A percentile compares a stretch with the other conserved stretches of the same genome.
Evolutionary conservation across 2,329 filamentous ascomycete genomes (phyloP).

Genomic region (Colletotrichum agaves): DNA sequence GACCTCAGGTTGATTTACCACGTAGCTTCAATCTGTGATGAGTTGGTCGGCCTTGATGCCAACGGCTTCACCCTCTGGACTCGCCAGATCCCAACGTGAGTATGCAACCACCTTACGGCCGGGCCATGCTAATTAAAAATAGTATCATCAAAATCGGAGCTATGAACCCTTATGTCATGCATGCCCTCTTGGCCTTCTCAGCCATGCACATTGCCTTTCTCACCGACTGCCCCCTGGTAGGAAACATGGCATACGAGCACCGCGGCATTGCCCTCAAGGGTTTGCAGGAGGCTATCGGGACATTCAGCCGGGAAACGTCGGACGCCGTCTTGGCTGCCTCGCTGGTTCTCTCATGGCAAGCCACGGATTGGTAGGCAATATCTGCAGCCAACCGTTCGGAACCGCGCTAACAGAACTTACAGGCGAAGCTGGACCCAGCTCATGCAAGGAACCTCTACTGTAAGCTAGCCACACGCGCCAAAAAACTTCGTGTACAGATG

Average conservation of each 20-base stretch:
- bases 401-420: constrained; percentile 49
- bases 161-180: constrained; percentile 90
- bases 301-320: constrained; percentile 86
- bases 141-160: constrained; percentile 87
- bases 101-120: constrained; percentile 38
- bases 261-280: constrained; percentile 87
- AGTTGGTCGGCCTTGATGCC: constrained; percentile 80
- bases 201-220: constrained; percentile 93
- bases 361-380: constrained; percentile 86
- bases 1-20: constrained; percentile 93
- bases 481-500: neutral
- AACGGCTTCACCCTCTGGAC: constrained; percentile 93
- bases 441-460: constrained; percentile 90
- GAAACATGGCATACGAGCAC: constrained; percentile 90
- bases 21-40: constrained; percentile 84
- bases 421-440: constrained; percentile 94
- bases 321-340: constrained; percentile 94
- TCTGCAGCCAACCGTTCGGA: constrained; percentile 43
- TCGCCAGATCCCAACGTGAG: constrained; percentile 90
- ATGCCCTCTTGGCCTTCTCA: constrained; percentile 91
- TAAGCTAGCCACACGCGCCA: constrained; percentile 57
- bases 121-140: constrained; percentile 23
- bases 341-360: constrained; percentile 93
- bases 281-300: constrained; percentile 85
- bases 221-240: constrained; percentile 84